Evolutionary conservation across 306 rosid species (phyloP).

Genomic region (Crotalaria pallida): DNA sequence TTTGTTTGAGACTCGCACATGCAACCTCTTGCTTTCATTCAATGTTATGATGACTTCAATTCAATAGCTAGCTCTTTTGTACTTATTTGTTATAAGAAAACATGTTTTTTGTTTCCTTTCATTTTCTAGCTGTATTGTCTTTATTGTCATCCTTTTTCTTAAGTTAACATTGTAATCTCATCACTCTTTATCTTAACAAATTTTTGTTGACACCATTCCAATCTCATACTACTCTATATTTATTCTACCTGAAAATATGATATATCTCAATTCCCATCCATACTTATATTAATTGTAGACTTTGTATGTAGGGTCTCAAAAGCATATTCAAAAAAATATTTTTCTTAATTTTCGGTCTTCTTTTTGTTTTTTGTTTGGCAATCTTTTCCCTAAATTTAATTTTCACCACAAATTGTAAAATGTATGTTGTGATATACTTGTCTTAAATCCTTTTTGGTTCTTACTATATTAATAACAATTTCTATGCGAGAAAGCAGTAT

Average conservation of each 20-base stretch:
- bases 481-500: slow-evolving; percentile 23
- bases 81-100: background rate
- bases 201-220: no score
- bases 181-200: no score
- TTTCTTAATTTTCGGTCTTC: no score
- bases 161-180: no score
- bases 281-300: no score
- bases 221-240: no score
- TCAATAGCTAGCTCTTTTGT: background rate
- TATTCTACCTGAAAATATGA: no score
- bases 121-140: background rate
- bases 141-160: no score
- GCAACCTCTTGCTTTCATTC: background rate
- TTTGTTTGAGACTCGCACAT: background rate
- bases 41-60: background rate
- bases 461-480: background rate
- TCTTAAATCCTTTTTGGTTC: background rate
- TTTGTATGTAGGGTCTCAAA: no score
- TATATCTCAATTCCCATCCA: no score
- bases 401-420: background rate
- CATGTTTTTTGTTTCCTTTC: background rate
- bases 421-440: background rate
- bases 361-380: background rate
- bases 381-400: background rate
- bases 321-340: no score